Evolutionary conservation across 495 filamentous ascomycete species (phyloP).

Genomic region (Penicillium crystallinum): DNA sequence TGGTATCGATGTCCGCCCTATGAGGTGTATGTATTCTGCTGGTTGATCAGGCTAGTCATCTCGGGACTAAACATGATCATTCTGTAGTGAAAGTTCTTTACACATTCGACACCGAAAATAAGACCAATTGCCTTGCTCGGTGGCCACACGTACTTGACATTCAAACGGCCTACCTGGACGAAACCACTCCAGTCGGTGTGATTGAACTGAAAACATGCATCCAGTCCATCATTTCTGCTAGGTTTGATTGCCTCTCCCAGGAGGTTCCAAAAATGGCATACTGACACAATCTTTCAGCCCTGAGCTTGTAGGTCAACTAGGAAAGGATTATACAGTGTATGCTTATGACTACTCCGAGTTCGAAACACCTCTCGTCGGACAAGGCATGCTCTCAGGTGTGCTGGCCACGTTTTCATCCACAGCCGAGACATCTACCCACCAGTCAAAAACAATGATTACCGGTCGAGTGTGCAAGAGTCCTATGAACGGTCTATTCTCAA

Average conservation of each 20-base stretch:
- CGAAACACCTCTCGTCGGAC: slow-evolving; percentile 86
- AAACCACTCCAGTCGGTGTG: slow-evolving; percentile 72
- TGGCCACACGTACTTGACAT: slow-evolving; percentile 77
- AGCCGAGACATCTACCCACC: slow-evolving; percentile 49
- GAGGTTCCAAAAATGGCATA: slow-evolving; percentile 5
- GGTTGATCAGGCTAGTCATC: neutral
- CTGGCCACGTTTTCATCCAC: slow-evolving; percentile 58
- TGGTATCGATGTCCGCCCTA: slow-evolving; percentile 49
- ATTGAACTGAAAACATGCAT: slow-evolving; percentile 88
- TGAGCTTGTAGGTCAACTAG: slow-evolving; percentile 76
- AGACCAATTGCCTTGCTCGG: slow-evolving; percentile 86
- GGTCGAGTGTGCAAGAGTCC: slow-evolving; percentile 84
- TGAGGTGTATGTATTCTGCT: slow-evolving; percentile 43
- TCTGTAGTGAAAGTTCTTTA: slow-evolving; percentile 81
- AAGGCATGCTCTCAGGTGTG: slow-evolving; percentile 90
- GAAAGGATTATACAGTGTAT: slow-evolving; percentile 93
- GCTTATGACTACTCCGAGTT: slow-evolving; percentile 95
- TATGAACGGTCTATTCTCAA: slow-evolving; percentile 67
- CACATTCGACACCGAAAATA: slow-evolving; percentile 86
- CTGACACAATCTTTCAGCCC: slow-evolving; percentile 51
- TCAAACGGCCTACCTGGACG: slow-evolving; percentile 74
- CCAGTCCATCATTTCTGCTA: slow-evolving; percentile 73
- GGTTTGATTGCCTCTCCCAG: slow-evolving; percentile 35
- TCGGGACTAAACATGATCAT: slow-evolving; percentile 15
- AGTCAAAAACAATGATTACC: slow-evolving; percentile 74